Conservation (phyloP, 371 early-diverging fungal genomes). For the Parasitella parasitica region DNA sequence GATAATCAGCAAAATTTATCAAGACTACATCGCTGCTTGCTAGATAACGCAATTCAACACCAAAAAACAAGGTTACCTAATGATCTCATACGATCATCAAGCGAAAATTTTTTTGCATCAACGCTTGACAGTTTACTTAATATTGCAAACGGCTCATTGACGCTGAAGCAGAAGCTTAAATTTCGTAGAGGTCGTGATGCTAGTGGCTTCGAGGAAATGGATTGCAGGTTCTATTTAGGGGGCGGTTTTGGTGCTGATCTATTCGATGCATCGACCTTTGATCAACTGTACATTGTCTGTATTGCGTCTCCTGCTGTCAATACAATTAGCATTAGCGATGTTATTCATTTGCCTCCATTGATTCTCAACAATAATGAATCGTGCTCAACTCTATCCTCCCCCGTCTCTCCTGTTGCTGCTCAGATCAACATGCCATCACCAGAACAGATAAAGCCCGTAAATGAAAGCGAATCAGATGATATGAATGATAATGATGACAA, state of each 20-base stretch:
- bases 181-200: slow-evolving; percentile 1
- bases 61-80: slow-evolving; percentile 1
- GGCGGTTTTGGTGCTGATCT: slow-evolving; percentile 27
- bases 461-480: not conserved
- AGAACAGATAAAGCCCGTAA: not conserved
- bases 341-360: not conserved
- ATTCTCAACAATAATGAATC: not conserved
- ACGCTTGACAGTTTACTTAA: not conserved
- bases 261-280: not conserved
- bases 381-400: not conserved
- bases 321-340: not conserved
- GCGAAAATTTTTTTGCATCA: slow-evolving; percentile 2
- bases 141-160: slow-evolving; percentile 27
- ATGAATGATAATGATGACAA: not conserved
- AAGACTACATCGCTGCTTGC: slow-evolving; percentile 8
- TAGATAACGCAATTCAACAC: slow-evolving; percentile 16
- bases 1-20: slow-evolving; percentile 2
- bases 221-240: slow-evolving; percentile 20
- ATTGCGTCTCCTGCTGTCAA: not conserved
- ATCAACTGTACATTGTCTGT: slow-evolving; percentile 21
- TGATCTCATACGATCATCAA: slow-evolving; percentile 9
- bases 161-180: slow-evolving; percentile 9
- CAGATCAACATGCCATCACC: not conserved
- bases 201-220: not conserved
- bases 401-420: not conserved